A percentile compares a stretch with the other conserved stretches of the same genome.
phyloP scores from a whole-genome alignment of 495 filamentous ascomycete species.

The Bacidia gigantensis region DNA sequence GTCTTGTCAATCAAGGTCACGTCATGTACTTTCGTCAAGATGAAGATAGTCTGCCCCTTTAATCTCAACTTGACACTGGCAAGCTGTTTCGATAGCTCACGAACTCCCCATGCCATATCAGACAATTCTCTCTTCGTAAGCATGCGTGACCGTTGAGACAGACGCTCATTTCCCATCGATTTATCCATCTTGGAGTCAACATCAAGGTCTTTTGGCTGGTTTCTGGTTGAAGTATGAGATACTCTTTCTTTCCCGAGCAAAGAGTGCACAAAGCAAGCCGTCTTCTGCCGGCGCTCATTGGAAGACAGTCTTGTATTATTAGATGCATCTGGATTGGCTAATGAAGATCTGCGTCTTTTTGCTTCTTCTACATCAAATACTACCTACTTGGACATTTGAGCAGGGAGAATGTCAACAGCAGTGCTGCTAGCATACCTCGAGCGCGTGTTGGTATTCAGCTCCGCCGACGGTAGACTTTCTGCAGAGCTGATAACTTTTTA shows the following conservation, averaged over 20 bases:
- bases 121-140: slow-evolving; percentile 86
- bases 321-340: slow-evolving; percentile 46
- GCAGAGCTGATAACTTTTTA: slow-evolving; percentile 10
- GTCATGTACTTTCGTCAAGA: slow-evolving; percentile 83
- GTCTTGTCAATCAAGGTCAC: slow-evolving; percentile 66
- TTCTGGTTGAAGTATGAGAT: slow-evolving; percentile 9
- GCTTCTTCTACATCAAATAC: slow-evolving; percentile 54
- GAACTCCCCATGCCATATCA: slow-evolving; percentile 92
- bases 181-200: slow-evolving; percentile 27
- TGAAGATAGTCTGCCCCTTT: slow-evolving; percentile 66
- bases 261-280: slow-evolving; percentile 73
- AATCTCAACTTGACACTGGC: slow-evolving; percentile 67
- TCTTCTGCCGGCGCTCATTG: slow-evolving; percentile 33
- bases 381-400: slow-evolving; percentile 39
- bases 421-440: slow-evolving; percentile 30
- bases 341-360: slow-evolving; percentile 77
- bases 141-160: slow-evolving; percentile 42
- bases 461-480: slow-evolving; percentile 29
- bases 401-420: background rate
- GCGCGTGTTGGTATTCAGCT: slow-evolving; percentile 31
- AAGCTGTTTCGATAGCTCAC: slow-evolving; percentile 76
- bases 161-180: slow-evolving; percentile 17
- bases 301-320: slow-evolving; percentile 27
- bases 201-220: slow-evolving; percentile 15
- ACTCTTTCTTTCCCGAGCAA: slow-evolving; percentile 46